Evolutionary conservation across 768 basidiomycete genomes (phyloP), one percentile per base, ranked within the genome.

Genomic region (Lactarius psammicola): DNA sequence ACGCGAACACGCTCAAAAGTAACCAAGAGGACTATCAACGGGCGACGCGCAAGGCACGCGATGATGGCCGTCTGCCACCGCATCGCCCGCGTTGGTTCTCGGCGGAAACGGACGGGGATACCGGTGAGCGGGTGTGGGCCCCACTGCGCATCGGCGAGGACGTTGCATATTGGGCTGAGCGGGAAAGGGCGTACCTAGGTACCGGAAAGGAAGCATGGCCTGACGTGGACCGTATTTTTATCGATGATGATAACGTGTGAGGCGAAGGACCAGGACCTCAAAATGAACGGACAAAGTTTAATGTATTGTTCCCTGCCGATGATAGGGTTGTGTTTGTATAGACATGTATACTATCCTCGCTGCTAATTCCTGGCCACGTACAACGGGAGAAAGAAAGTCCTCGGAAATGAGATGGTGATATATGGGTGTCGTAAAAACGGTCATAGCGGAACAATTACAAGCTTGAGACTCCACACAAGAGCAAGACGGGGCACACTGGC

Each of bases 71-170:
- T 71, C 62, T 86, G 44, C 80, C 86, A n/a, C 79, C 85, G 1
- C 94, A 98, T 77, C 77, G 78, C 60, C 89, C 96, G 8, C 80
- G 95, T 44, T 98, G 95, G 95, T 98, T 98, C 75, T 78, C 75
- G 7, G 86, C 90, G 0, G 83, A 87, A 74, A 90, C 85, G 23
- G 95, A 97, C 71, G 84, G 84, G 0, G 96, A 98, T 76, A 95
- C 92, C 1, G 89, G 90, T 2, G 95, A 96, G 73, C 80, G 92
- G 54, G 87, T 94, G 59, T 98, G 95, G 95, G 74, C 80, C 55
- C 95, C 95, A 0, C 75, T 79, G 17, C 76, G 85, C 64, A 75
- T 78, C 1, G 81, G 74, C 3, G 79, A 82, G 58, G 73, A 76
- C 60, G 75, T 95, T 61, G 89, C 89, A 74, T 97, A 96, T 76